phyloP scores from a whole-genome alignment of 164 flowering plant species.

The Nelumbo lutea region DNA sequence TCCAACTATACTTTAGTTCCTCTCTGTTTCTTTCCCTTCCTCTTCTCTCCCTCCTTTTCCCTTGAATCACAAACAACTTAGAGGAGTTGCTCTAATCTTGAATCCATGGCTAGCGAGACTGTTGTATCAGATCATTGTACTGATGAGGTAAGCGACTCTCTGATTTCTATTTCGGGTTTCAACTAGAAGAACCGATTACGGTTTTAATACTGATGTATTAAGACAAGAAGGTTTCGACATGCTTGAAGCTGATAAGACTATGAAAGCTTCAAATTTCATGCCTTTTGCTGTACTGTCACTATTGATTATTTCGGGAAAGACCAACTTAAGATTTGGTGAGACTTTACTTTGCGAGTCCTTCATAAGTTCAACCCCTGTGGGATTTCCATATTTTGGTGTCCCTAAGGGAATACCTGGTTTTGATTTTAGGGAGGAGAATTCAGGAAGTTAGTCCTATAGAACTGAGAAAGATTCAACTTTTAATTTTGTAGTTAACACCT shows the following conservation, averaged over 20 bases:
- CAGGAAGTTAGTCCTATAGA: neutral
- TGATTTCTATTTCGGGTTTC: neutral
- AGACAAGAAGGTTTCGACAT: neutral
- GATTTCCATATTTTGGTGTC: neutral
- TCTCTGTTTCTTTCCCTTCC: neutral
- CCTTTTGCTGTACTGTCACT: neutral
- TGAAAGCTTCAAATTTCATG: neutral
- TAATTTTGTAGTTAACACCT: too few relatives aligned
- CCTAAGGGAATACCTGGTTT: neutral
- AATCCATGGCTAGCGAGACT: conserved; percentile 24
- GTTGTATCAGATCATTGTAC: conserved; percentile 10
- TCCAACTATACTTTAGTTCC: neutral
- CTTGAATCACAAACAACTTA: neutral
- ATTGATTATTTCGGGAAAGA: conserved; percentile 2
- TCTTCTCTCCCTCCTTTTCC: neutral
- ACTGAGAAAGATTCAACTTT: too few relatives aligned
- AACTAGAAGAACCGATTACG: neutral
- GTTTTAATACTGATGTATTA: neutral
- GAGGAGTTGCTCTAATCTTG: neutral
- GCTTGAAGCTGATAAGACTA: too few relatives aligned
- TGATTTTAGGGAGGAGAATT: neutral
- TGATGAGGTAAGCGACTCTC: conserved; percentile 6
- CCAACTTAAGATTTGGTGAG: conserved; percentile 8
- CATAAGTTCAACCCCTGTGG: neutral
- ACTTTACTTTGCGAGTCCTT: neutral